Evolutionary conservation across 2,329 filamentous ascomycete genomes (phyloP), one percentile per base, ranked within the genome.

Genomic region (Aspergillus ustus): DNA sequence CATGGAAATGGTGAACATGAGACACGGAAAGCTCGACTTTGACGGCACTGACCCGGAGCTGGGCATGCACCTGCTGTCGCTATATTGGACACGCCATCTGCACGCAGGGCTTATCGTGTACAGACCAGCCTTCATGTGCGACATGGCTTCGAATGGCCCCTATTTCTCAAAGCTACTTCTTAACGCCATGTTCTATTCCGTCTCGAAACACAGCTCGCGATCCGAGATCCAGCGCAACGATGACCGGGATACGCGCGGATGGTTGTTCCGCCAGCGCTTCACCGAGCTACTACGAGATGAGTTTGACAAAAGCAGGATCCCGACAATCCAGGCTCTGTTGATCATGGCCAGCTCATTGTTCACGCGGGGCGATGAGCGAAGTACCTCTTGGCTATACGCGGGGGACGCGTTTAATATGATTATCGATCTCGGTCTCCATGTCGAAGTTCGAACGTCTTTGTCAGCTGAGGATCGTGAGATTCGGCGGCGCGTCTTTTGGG

Each of bases 11-110:
- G 15, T 40, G 11, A 40, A 40, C 34, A 40, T 40, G 34, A 15
- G 11, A 40, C 34, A 15, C 15, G 34, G 34, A 15, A 17, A 40
- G 19, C 45, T 57, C 2, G 83, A 87, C 66, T 85, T 87, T 69
- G 84, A 87, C 66, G 84, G 82, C 1, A 76, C 86, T 2, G 80
- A 84, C 46, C 80, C 83, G 0, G 80, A 84, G 17, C 68, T 85
- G 2, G 84, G 79, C 7, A 81, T 84, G 74, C 81, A 85, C 53
- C 70, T 86, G 1, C 73, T 86, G 0, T 78, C 78, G 0, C 72
- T 86, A 0, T 81, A 85, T 57, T 85, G 82, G 82, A 85, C 82
- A 66, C 78, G 83, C 17, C 83, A 85, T 61, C 82, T 84, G 55
- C 79, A 83, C 54, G 77, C 81, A 4, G 75, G 77, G 43, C 67